phyloP scores from a whole-genome alignment of 208 protist species.

The Strigomonas culicis region DNA sequence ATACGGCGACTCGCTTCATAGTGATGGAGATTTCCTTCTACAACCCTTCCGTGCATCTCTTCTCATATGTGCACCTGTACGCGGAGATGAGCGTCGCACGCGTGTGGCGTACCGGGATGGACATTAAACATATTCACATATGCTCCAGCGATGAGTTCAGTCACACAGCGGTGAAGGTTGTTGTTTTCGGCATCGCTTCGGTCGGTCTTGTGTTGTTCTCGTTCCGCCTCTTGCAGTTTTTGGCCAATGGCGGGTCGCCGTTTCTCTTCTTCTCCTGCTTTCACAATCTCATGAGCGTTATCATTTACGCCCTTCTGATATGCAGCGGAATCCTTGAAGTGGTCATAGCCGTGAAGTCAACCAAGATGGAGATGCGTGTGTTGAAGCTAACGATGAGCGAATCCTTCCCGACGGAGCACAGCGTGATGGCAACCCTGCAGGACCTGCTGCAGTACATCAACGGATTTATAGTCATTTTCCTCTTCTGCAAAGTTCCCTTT shows the following conservation, averaged over 20 bases:
- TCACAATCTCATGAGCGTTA: too few species aligned
- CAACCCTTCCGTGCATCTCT: slow-evolving; percentile 30
- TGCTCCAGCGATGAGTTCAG: slow-evolving; percentile 31
- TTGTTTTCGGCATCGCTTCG: slow-evolving; percentile 21
- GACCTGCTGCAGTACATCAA: slow-evolving; percentile 19
- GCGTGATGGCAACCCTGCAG: neutral
- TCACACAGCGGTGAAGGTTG: slow-evolving; percentile 15
- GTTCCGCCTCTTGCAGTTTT: too few species aligned
- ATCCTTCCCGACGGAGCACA: neutral
- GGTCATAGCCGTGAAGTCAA: too few species aligned
- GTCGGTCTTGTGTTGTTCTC: slow-evolving; percentile 2
- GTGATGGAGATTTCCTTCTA: slow-evolving; percentile 49
- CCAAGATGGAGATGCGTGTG: too few species aligned
- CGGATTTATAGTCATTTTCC: slow-evolving; percentile 10
- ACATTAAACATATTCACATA: slow-evolving; percentile 16
- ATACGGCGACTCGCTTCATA: slow-evolving; percentile 37
- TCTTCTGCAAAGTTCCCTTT: slow-evolving; percentile 15
- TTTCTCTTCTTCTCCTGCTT: too few species aligned
- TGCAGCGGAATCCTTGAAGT: too few species aligned
- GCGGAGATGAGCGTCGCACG: slow-evolving; percentile 36
- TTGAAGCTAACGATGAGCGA: too few species aligned
- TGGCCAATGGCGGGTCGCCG: too few species aligned
- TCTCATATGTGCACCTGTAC: slow-evolving; percentile 32
- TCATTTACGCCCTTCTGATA: too few species aligned
- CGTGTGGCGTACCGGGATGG: slow-evolving; percentile 19